Percentiles rank a stretch among this genome's conserved stretches.
These are phyloP conservation scores for Talaromyces albobiverticillius DNA, from an alignment of 2,329 filamentous ascomycete species.

Conservation along the genomic window DNA sequence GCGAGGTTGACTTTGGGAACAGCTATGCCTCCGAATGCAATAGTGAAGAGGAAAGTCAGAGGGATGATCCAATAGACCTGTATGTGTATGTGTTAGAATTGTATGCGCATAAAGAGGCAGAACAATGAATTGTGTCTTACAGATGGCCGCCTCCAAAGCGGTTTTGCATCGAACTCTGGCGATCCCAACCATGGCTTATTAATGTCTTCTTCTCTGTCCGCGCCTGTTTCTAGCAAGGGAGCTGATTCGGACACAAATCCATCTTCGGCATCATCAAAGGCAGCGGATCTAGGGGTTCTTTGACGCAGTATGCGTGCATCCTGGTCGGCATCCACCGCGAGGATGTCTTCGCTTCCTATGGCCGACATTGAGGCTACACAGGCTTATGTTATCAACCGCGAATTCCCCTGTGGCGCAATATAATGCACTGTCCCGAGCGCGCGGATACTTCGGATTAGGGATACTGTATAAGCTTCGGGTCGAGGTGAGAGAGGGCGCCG, in stretches of 20 bases:
- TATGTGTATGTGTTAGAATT: slow-evolving; percentile 7
- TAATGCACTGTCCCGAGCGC: background rate
- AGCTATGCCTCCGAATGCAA: slow-evolving; percentile 80
- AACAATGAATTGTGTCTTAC: slow-evolving; percentile 27
- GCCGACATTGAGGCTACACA: background rate
- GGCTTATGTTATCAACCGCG: background rate
- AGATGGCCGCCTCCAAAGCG: slow-evolving; percentile 52
- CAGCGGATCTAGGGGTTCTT: background rate
- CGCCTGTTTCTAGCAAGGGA: slow-evolving; percentile 19
- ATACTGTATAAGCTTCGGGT: background rate
- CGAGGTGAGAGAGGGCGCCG: background rate
- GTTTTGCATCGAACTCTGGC: slow-evolving; percentile 39
- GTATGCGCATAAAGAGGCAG: background rate
- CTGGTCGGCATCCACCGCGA: slow-evolving; percentile 31
- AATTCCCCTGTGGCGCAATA: background rate
- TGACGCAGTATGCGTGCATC: slow-evolving; percentile 24
- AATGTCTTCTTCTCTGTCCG: slow-evolving; percentile 7
- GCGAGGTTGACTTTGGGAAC: slow-evolving; percentile 89
- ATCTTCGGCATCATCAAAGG: background rate
- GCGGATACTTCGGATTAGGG: background rate
- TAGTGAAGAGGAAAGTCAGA: slow-evolving; percentile 75
- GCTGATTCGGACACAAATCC: slow-evolving; percentile 25
- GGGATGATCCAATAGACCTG: slow-evolving; percentile 80
- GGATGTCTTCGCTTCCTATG: slow-evolving; percentile 24
- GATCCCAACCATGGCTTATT: slow-evolving; percentile 17